Percentiles rank a stretch among this genome's conserved stretches.
Evolutionary conservation across 495 filamentous ascomycete genomes (phyloP).

Genomic region (Talaromyces wortmannii): DNA sequence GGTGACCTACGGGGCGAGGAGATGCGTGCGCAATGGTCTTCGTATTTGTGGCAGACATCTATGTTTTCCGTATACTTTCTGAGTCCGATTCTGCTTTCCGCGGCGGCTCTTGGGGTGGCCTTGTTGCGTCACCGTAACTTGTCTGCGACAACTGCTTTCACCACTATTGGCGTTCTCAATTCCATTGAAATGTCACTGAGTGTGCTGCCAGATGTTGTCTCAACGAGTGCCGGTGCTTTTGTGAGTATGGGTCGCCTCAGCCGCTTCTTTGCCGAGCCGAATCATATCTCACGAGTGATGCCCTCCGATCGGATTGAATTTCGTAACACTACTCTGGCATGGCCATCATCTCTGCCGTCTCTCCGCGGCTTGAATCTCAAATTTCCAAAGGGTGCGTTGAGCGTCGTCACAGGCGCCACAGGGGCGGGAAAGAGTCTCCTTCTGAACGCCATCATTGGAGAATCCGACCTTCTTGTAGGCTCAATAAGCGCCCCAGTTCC

Average conservation of each 20-base stretch:
- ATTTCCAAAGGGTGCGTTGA: constrained; percentile 61
- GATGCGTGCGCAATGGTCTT: constrained; percentile 55
- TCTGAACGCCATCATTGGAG: constrained; percentile 52
- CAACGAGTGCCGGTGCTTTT: constrained; percentile 61
- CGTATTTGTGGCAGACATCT: constrained; percentile 7
- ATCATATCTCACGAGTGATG: constrained; percentile 59
- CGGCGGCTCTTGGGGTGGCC: constrained; percentile 64
- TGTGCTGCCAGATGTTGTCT: constrained; percentile 65
- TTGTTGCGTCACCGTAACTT: constrained; percentile 53
- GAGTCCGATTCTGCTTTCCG: constrained; percentile 65
- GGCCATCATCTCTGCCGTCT: constrained; percentile 48
- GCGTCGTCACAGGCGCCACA: constrained; percentile 44
- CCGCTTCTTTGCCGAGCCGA: neutral
- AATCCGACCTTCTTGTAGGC: constrained; percentile 42
- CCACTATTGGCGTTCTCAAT: constrained; percentile 66
- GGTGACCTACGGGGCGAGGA: constrained; percentile 57
- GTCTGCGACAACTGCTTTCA: constrained; percentile 71
- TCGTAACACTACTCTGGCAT: constrained; percentile 62
- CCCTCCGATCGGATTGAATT: constrained; percentile 50
- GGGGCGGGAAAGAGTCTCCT: constrained; percentile 57
- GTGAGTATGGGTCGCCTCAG: constrained; percentile 53
- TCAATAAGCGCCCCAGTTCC: constrained; percentile 42
- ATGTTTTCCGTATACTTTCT: constrained; percentile 58
- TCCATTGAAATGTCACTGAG: constrained; percentile 63
- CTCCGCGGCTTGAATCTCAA: constrained; percentile 54